A percentile compares a stretch with the other conserved stretches of the same genome.
Conservation (phyloP, 106 monocot species). For the Narthecium ossifragum region DNA sequence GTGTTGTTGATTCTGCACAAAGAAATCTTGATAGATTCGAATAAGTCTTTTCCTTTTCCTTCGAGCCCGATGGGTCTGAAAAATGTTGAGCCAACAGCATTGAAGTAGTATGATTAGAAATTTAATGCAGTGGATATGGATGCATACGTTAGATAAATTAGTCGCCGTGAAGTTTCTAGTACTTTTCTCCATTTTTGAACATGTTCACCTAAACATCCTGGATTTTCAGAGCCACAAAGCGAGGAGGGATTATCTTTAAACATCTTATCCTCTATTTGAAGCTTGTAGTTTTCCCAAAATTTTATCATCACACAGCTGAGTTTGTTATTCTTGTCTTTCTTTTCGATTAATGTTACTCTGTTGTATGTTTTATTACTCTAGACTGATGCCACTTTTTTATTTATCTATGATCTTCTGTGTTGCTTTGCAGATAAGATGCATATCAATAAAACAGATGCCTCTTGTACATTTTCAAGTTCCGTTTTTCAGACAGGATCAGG, state of each 20-base stretch:
- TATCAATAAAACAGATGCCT: not conserved
- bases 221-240: no score
- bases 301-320: not conserved
- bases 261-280: not conserved
- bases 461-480: constrained; percentile 14
- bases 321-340: not conserved
- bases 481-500: constrained; percentile 40
- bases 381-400: no score
- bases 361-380: not conserved
- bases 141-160: no score
- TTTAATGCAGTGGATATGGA: no score
- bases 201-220: no score
- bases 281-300: not conserved
- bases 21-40: not conserved
- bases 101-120: no score
- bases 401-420: not conserved
- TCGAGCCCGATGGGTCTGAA: no score
- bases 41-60: not conserved
- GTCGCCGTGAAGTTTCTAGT: no score
- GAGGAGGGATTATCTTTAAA: not conserved
- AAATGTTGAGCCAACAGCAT: no score
- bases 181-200: no score
- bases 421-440: constrained; percentile 20
- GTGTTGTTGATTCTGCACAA: not conserved
- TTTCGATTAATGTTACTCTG: not conserved